Conservation (phyloP, 768 basidiomycete genomes). For the Mycena belliarum region DNA sequence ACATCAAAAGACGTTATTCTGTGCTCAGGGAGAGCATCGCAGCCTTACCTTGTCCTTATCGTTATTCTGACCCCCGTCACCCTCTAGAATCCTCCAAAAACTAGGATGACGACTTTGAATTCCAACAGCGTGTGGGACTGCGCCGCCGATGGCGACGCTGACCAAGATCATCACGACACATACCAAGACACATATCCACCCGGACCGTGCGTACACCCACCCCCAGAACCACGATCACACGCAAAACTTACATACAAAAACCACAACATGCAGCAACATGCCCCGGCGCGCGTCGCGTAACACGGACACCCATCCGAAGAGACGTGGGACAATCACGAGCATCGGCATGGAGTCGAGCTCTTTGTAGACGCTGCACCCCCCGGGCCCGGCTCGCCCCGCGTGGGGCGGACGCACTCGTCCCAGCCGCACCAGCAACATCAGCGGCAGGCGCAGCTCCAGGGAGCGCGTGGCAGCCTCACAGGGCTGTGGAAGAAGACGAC, state of each 20-base stretch:
- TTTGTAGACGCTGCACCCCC: too few species aligned
- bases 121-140: constrained; percentile 26
- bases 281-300: constrained; percentile 11
- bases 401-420: background rate
- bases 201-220: background rate
- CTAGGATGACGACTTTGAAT: constrained; percentile 85
- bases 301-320: constrained; percentile 25
- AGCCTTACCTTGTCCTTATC: too few species aligned
- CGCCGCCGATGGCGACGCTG: constrained; percentile 10
- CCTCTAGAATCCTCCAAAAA: constrained; percentile 57
- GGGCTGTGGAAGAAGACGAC: constrained; percentile 75
- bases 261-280: background rate
- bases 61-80: too few species aligned
- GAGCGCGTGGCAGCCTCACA: constrained; percentile 36
- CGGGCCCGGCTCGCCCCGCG: too few species aligned
- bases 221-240: background rate
- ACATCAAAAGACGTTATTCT: too few species aligned
- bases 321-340: constrained; percentile 29
- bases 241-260: background rate
- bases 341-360: background rate
- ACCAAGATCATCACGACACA: too few species aligned
- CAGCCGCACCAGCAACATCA: constrained; percentile 2
- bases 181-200: background rate
- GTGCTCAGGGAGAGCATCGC: too few species aligned
- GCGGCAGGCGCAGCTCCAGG: background rate